phyloP scores from a whole-genome alignment of 345 rosid species.

The Corymbia maculata region DNA sequence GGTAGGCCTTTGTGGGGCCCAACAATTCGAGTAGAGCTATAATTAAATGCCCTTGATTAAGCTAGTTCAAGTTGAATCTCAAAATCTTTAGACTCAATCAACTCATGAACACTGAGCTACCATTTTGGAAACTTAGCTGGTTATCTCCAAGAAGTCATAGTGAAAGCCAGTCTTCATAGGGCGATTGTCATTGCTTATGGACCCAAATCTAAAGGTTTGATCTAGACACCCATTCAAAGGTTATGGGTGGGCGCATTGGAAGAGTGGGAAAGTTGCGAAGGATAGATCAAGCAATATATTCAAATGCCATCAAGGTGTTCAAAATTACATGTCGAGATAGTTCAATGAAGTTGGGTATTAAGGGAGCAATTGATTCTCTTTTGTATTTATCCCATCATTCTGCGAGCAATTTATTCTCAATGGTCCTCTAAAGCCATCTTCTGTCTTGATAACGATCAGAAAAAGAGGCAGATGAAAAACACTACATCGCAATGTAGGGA shows the following conservation, averaged over 20 bases:
- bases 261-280: neutral
- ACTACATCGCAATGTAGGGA: neutral
- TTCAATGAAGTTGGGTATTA: neutral
- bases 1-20: neutral
- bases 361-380: too few species aligned
- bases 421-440: neutral
- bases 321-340: accelerated
- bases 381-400: too few species aligned
- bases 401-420: neutral
- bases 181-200: neutral
- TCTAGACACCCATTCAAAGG: neutral
- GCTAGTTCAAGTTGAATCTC: neutral
- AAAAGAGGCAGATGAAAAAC: neutral
- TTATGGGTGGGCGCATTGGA: too few species aligned
- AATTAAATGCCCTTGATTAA: neutral
- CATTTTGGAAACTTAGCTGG: neutral
- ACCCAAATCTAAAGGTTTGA: accelerated
- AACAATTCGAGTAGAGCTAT: neutral
- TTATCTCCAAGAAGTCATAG: accelerated
- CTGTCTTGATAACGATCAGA: neutral
- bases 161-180: neutral
- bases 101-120: neutral
- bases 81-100: neutral
- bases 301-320: neutral
- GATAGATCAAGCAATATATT: neutral